Evolutionary conservation across 495 filamentous ascomycete genomes (phyloP).

Genomic region (Aspergillus egyptiacus): DNA sequence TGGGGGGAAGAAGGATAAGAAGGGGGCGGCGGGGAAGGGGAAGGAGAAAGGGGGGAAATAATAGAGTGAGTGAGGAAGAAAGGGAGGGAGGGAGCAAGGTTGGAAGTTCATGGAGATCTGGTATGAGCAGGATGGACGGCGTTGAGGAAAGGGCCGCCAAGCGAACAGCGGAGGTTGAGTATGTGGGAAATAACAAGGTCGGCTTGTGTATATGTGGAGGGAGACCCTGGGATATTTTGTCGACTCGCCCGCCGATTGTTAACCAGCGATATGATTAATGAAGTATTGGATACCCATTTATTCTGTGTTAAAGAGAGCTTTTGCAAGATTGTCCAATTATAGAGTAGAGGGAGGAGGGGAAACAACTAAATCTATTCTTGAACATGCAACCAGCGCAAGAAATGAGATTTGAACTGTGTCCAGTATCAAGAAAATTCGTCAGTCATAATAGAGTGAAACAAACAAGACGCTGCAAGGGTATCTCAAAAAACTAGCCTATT

Average conservation of each 20-base stretch:
- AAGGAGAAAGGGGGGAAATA: conserved; percentile 10
- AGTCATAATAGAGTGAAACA: conserved; percentile 9
- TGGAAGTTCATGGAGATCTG: too few relatives aligned
- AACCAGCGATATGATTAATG: conserved; percentile 18
- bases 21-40: conserved; percentile 22
- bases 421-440: conserved; percentile 16
- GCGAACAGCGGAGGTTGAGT: too few relatives aligned
- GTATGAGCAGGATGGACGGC: too few relatives aligned
- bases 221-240: too few relatives aligned
- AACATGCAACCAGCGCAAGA: too few relatives aligned
- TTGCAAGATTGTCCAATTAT: not conserved
- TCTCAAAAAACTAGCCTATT: conserved; percentile 28
- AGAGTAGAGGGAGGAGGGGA: not conserved
- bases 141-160: too few relatives aligned
- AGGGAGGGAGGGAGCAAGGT: not conserved
- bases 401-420: too few relatives aligned
- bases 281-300: conserved; percentile 15
- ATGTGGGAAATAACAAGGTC: too few relatives aligned
- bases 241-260: too few relatives aligned
- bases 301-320: too few relatives aligned
- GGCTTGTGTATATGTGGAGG: too few relatives aligned
- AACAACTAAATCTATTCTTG: too few relatives aligned
- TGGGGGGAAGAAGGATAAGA: conserved; percentile 57
- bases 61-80: not conserved
- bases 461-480: conserved; percentile 30